Base-by-base conservation (phyloP, 2,329 filamentous ascomycete genomes). In the Arthroderma sp. region DNA sequence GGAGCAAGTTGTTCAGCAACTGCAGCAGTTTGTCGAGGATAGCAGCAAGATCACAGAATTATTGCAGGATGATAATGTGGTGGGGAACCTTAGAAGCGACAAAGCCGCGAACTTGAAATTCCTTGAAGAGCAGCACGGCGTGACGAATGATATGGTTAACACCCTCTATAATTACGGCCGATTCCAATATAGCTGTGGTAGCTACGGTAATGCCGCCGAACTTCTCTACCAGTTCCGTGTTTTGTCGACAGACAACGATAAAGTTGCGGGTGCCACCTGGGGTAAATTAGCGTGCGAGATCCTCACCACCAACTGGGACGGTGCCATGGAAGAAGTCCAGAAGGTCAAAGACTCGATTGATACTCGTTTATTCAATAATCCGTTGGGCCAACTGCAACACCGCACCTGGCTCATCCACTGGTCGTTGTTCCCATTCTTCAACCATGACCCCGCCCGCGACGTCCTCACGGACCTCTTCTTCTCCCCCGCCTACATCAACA, bases 41-140 rank as follows among this genome's bases (percentile, higher is more conserved):
- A 94, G 85, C 52, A 79, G 77, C 67, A 89, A 88, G 73, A 88
- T 98, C 57, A 82, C 81, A 52, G 83, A 86, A 60, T 74, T 98
- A 48, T 70, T 98, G 58, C 83, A 81, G 49, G 81, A 91, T 61
- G 85, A 94, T 60, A 85, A 86, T 53, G 91, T 98, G 38, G 83
- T 96, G 53, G 83, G 80, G 54, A 88, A 89, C 62, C 74, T 98
- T 60, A 77, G 91, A 57, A 91, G 84, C 64, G 91, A 98, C 75
- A 98, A 98, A 76, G 85, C 88, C 62, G 88, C 89, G 69, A 98
- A 98, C 74, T 82, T 98, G 81, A 86, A 89, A 65, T 98, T 89
- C 65, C 71, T 98, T 53, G 94, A 96, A 75, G 91, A 94, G 69
- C 83, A 91, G 60, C 89, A 98, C 68, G 85, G 82, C 53, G 91